Evolutionary conservation across 2,329 filamentous ascomycete species (phyloP).

Genomic region (Paecilomyces fulvus): DNA sequence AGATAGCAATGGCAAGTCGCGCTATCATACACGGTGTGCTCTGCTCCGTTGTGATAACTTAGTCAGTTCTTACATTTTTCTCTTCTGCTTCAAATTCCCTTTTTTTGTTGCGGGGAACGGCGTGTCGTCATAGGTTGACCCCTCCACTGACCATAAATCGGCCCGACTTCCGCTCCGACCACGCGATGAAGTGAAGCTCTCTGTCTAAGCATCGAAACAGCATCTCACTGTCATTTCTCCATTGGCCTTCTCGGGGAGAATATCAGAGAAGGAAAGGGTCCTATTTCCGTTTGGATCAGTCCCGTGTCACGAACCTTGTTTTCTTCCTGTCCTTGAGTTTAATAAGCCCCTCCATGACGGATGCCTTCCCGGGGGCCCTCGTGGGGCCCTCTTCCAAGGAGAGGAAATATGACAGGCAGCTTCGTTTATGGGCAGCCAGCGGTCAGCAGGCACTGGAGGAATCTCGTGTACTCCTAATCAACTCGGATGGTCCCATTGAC

Average conservation of each 20-base stretch:
- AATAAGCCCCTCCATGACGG: slow-evolving; percentile 21
- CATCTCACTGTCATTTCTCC: background rate
- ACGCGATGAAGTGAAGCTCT: background rate
- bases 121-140: background rate
- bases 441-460: slow-evolving; percentile 86
- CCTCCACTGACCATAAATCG: background rate
- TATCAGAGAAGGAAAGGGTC: background rate
- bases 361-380: slow-evolving; percentile 26
- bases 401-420: slow-evolving; percentile 86
- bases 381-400: slow-evolving; percentile 52
- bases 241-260: background rate
- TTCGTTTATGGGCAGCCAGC: slow-evolving; percentile 87
- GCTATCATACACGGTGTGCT: background rate
- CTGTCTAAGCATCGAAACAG: background rate
- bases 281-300: background rate
- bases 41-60: background rate
- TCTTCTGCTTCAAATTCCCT: background rate
- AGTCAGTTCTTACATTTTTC: background rate
- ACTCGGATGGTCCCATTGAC: slow-evolving; percentile 47
- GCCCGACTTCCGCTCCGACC: background rate
- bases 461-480: slow-evolving; percentile 83
- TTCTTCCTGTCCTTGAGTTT: background rate
- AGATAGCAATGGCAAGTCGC: background rate
- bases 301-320: background rate
- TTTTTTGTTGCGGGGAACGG: no score